These are phyloP conservation scores for Cerrena zonata DNA, from an alignment of 1,284 basidiomycete species.

Conservation along the genomic window DNA sequence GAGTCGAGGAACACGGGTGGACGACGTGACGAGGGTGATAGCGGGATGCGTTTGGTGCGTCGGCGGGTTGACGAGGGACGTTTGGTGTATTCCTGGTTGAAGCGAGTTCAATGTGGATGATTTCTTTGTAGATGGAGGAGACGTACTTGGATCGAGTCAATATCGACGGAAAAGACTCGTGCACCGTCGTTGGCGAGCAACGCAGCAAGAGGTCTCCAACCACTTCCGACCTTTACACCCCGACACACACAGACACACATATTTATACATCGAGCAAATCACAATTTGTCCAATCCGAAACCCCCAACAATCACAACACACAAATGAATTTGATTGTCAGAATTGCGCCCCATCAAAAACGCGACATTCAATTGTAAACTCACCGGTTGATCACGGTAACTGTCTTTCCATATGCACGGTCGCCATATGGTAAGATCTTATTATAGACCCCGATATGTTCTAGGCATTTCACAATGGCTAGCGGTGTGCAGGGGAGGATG, in stretches of 20 bases:
- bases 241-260: neutral
- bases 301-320: too few species aligned
- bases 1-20: slow-evolving; percentile 55
- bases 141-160: slow-evolving; percentile 86
- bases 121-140: slow-evolving; percentile 53
- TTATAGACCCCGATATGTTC: slow-evolving; percentile 93
- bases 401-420: slow-evolving; percentile 88
- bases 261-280: too few species aligned
- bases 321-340: too few species aligned
- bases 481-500: slow-evolving; percentile 93
- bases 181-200: slow-evolving; percentile 94
- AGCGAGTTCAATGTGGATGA: neutral
- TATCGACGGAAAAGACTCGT: slow-evolving; percentile 89
- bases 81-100: slow-evolving; percentile 88
- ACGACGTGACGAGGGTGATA: slow-evolving; percentile 84
- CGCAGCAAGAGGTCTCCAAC: slow-evolving; percentile 92
- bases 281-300: too few species aligned
- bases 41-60: slow-evolving; percentile 35
- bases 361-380: too few species aligned
- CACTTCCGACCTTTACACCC: slow-evolving; percentile 76
- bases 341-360: too few species aligned
- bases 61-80: slow-evolving; percentile 52
- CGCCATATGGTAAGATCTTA: slow-evolving; percentile 84
- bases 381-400: slow-evolving; percentile 92
- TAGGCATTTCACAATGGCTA: slow-evolving; percentile 92